Percentiles rank a stretch among this genome's conserved stretches.
These are phyloP conservation scores for Tetrastigma voinierianum DNA, from an alignment of 164 flowering plant species.

Conservation along the genomic window DNA sequence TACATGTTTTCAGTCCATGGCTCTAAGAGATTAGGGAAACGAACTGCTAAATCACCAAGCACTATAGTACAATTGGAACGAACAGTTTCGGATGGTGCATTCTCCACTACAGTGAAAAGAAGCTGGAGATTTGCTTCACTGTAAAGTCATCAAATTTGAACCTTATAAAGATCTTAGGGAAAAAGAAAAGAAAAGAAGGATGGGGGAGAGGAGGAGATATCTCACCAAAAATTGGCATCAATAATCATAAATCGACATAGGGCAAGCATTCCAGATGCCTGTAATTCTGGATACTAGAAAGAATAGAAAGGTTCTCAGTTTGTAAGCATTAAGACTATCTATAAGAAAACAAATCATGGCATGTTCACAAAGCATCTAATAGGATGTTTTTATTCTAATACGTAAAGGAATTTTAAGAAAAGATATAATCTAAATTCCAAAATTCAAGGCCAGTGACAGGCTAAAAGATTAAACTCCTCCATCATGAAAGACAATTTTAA, in stretches of 20 bases:
- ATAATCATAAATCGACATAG: slow-evolving; percentile 89
- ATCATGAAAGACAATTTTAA: too few relatives aligned
- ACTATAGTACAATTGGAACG: slow-evolving; percentile 85
- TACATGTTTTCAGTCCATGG: slow-evolving; percentile 99
- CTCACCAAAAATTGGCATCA: slow-evolving; percentile 90
- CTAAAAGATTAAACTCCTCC: too few relatives aligned
- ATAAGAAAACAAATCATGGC: too few relatives aligned
- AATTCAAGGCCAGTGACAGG: too few relatives aligned
- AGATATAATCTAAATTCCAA: too few relatives aligned
- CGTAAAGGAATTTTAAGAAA: too few relatives aligned
- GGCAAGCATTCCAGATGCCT: slow-evolving; percentile 93
- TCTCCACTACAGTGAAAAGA: slow-evolving; percentile 92
- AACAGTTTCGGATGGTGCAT: slow-evolving; percentile 82
- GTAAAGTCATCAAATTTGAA: slow-evolving; percentile 23
- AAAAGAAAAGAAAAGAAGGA: not conserved
- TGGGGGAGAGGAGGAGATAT: slow-evolving; percentile 4
- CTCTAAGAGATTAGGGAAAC: slow-evolving; percentile 94
- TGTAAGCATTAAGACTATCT: too few relatives aligned
- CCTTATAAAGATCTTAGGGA: too few relatives aligned
- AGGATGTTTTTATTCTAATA: too few relatives aligned
- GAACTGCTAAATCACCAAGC: slow-evolving; percentile 94
- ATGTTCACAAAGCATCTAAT: too few relatives aligned
- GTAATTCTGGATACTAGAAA: slow-evolving; percentile 75
- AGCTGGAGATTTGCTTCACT: slow-evolving; percentile 95
- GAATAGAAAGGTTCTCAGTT: not conserved